A percentile compares a stretch with the other conserved stretches of the same genome.
Evolutionary conservation across 805 yeast genomes (phyloP).

Genomic region (Candida sakaeoensis): DNA sequence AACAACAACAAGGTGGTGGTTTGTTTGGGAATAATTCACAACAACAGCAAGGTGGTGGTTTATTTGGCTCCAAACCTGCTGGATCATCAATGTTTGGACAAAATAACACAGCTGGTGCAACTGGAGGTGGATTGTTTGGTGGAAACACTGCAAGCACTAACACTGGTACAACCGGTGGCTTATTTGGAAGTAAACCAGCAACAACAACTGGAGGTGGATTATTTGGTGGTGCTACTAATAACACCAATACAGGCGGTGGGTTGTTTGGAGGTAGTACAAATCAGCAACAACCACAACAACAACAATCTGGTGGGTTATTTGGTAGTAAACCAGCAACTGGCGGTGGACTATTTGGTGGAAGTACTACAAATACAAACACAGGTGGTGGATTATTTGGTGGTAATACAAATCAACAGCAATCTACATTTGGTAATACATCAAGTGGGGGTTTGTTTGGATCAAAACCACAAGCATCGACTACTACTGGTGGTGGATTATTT

Average conservation of each 20-base stretch:
- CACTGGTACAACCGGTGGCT: slow-evolving; percentile 18
- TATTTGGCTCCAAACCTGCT: slow-evolving; percentile 19
- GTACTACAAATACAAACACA: slow-evolving; percentile 13
- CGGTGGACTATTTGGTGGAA: slow-evolving; percentile 22
- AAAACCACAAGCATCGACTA: slow-evolving; percentile 25
- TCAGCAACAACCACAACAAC: slow-evolving; percentile 4
- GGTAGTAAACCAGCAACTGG: slow-evolving; percentile 14
- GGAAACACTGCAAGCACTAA: slow-evolving; percentile 12
- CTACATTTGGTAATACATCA: slow-evolving; percentile 13
- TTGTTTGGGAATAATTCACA: slow-evolving; percentile 11
- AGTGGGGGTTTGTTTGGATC: slow-evolving; percentile 32
- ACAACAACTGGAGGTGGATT: slow-evolving; percentile 23
- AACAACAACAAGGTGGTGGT: slow-evolving; percentile 15
- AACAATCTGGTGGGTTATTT: slow-evolving; percentile 20
- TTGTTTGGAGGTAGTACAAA: slow-evolving; percentile 18
- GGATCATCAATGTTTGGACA: slow-evolving; percentile 8
- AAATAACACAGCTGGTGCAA: slow-evolving; percentile 17
- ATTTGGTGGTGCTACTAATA: slow-evolving; percentile 28
- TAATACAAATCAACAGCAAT: slow-evolving; percentile 17
- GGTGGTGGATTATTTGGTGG: slow-evolving; percentile 33
- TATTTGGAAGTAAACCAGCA: slow-evolving; percentile 19
- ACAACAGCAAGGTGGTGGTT: slow-evolving; percentile 18
- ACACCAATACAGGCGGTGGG: slow-evolving; percentile 28
- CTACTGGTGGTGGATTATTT: slow-evolving; percentile 43
- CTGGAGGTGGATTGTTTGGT: slow-evolving; percentile 18